Base-by-base conservation (phyloP, 768 basidiomycete genomes). In the Boletus insuetus region DNA sequence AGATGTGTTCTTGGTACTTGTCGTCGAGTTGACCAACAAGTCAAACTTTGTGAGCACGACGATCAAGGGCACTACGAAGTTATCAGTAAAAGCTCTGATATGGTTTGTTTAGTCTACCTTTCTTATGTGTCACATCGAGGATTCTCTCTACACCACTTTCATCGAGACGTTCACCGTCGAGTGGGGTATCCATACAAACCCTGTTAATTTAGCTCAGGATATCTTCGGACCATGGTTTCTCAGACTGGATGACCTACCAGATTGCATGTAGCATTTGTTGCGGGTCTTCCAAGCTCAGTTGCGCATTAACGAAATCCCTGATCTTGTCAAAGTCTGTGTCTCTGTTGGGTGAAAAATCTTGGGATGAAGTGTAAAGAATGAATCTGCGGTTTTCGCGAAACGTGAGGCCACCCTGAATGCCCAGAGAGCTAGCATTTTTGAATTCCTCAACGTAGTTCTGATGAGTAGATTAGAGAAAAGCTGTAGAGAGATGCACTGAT, bases 61-160 rank as follows among this genome's bases (percentile, higher is more conserved):
- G 40, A 56, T 38, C 13, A 56, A 6, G 17, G 55, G 55, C 5
- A 56, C 55, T 56, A 16, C n/a, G 22, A 6, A 20, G 16, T 37
- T 3, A 46, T 52, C 16, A 53, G 29, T 14, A 37, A 31, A 26
- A 6, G 19, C n/a, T 41, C 24, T 34, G 32, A 34, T 34, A 11
- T 13, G 11, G 13, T 34, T 13, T 20, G 26, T 20, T 12, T 34
- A 46, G 6, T 32, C 16, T 32, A 48, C 55, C 26, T 31, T 53
- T 53, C 34, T 53, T 53, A n/a, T 56, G 29, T 12, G 55, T 40
- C 40, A 53, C 46, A 1, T 42, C 51, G 14, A 56, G 40, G 35
- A 56, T 31, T 41, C 45, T 52, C 51, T 56, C 55, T n/a, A 56
- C 34, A 9, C 55, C 55, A 37, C 14, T 56, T 46, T 56, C 55